Evolutionary conservation across 495 filamentous ascomycete species (phyloP).

Genomic region (Tuber aestivum): DNA sequence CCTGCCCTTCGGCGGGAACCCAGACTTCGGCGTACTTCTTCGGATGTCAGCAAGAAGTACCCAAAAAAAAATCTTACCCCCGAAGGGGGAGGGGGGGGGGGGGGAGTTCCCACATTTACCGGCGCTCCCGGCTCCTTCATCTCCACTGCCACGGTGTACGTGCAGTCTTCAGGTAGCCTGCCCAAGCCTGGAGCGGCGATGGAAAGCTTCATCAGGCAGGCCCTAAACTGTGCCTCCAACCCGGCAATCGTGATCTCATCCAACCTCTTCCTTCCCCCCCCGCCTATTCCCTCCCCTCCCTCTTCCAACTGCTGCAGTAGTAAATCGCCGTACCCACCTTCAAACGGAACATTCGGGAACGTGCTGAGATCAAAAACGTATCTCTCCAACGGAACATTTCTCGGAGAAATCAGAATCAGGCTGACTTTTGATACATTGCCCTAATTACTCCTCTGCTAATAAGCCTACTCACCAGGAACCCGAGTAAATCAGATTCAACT

Average conservation of each 20-base stretch:
- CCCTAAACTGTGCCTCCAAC: conserved; percentile 68
- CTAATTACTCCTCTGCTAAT: conserved; percentile 15
- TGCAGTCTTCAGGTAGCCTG: conserved; percentile 66
- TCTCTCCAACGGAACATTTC: conserved; percentile 59
- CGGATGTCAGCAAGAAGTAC: background rate
- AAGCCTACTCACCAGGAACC: conserved; percentile 6
- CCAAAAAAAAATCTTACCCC: background rate
- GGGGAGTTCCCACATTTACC: conserved; percentile 37
- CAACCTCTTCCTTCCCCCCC: conserved; percentile 43
- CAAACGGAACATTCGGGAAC: conserved; percentile 58
- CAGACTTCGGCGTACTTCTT: conserved; percentile 30
- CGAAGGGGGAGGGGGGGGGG: background rate
- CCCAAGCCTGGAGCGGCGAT: conserved; percentile 55
- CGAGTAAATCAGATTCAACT: conserved; percentile 29
- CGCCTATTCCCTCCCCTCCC: conserved; percentile 48
- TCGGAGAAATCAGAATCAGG: conserved; percentile 32
- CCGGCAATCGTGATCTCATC: conserved; percentile 47
- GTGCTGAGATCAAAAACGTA: conserved; percentile 75
- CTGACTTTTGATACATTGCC: conserved; percentile 25
- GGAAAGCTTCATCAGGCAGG: conserved; percentile 51
- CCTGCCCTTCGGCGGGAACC: conserved; percentile 30
- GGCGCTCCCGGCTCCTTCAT: conserved; percentile 67
- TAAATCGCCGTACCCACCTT: conserved; percentile 44
- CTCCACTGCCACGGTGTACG: conserved; percentile 83
- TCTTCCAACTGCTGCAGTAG: conserved; percentile 30